These are phyloP conservation scores for Daldinia concentrica DNA, from an alignment of 495 filamentous ascomycete species.

Conservation along the genomic window DNA sequence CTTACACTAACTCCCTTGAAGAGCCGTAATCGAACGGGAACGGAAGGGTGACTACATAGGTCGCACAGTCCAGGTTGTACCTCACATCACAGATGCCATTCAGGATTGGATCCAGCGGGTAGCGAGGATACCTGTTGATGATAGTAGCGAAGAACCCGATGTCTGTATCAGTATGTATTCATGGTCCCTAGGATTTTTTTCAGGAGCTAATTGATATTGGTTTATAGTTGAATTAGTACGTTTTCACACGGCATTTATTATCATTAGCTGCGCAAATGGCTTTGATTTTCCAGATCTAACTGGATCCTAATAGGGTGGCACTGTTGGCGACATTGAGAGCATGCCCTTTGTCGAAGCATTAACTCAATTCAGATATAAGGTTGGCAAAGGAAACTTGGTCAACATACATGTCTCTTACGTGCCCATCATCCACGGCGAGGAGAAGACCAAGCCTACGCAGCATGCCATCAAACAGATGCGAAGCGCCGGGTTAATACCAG, in stretches of 20 bases:
- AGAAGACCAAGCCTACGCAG: slow-evolving; percentile 98
- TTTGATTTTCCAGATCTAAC: slow-evolving; percentile 3
- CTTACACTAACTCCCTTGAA: slow-evolving; percentile 56
- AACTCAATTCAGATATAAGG: slow-evolving; percentile 74
- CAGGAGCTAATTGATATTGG: slow-evolving; percentile 23
- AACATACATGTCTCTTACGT: slow-evolving; percentile 87
- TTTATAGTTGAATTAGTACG: slow-evolving; percentile 49
- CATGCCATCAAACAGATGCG: slow-evolving; percentile 83
- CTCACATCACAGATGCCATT: slow-evolving; percentile 88
- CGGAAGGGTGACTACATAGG: slow-evolving; percentile 87
- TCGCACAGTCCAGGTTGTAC: slow-evolving; percentile 92
- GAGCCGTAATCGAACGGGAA: slow-evolving; percentile 80
- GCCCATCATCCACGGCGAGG: slow-evolving; percentile 78
- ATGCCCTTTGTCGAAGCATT: slow-evolving; percentile 90
- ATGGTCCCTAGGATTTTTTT: slow-evolving; percentile 13
- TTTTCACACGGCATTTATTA: slow-evolving; percentile 6
- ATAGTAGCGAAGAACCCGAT: slow-evolving; percentile 81
- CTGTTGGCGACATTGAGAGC: slow-evolving; percentile 83
- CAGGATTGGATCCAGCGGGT: slow-evolving; percentile 94
- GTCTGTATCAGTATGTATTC: slow-evolving; percentile 76
- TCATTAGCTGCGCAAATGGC: slow-evolving; percentile 5
- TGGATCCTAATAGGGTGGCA: slow-evolving; percentile 42
- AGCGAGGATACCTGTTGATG: slow-evolving; percentile 85
- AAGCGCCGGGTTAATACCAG: slow-evolving; percentile 83
- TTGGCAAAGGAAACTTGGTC: slow-evolving; percentile 82